Evolutionary conservation across 768 basidiomycete species (phyloP).

Genomic region (Macrolepiota fuliginosa): DNA sequence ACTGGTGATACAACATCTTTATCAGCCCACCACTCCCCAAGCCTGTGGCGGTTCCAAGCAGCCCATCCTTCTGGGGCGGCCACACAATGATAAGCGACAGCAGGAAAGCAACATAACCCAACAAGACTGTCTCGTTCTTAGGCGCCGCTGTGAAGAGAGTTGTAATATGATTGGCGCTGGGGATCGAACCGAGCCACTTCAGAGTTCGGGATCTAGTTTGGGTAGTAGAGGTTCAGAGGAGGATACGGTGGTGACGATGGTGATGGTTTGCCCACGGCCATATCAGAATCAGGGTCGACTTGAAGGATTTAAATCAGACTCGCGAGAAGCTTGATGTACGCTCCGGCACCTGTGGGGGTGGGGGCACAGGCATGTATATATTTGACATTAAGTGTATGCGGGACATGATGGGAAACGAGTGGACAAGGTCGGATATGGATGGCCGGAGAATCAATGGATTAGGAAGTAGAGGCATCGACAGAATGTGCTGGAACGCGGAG

Average conservation of each 20-base stretch:
- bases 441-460: constrained; percentile 49
- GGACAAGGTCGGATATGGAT: constrained; percentile 23
- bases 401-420: constrained; percentile 24
- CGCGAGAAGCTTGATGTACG: constrained; percentile 55
- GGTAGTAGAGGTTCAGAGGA: constrained; percentile 30
- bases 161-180: constrained; percentile 49
- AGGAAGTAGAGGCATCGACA: constrained; percentile 76
- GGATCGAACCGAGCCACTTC: constrained; percentile 59
- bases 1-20: constrained; percentile 70
- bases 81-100: constrained; percentile 58
- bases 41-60: constrained; percentile 54
- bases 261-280: constrained; percentile 13
- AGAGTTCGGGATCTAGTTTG: constrained; percentile 55
- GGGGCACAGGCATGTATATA: constrained; percentile 58
- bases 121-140: constrained; percentile 34
- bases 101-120: constrained; percentile 55
- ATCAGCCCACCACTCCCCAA: constrained; percentile 58
- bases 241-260: constrained; percentile 36
- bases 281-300: constrained; percentile 31
- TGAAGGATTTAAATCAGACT: constrained; percentile 34
- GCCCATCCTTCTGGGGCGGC: constrained; percentile 52
- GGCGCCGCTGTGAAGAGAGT: constrained; percentile 48
- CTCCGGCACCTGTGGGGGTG: constrained; percentile 41
- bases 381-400: constrained; percentile 73
- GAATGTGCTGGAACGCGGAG: constrained; percentile 49